A percentile compares a stretch with the other conserved stretches of the same genome.
Evolutionary conservation across 1,139 yeast species (phyloP).

Genomic region (Candida anutae): DNA sequence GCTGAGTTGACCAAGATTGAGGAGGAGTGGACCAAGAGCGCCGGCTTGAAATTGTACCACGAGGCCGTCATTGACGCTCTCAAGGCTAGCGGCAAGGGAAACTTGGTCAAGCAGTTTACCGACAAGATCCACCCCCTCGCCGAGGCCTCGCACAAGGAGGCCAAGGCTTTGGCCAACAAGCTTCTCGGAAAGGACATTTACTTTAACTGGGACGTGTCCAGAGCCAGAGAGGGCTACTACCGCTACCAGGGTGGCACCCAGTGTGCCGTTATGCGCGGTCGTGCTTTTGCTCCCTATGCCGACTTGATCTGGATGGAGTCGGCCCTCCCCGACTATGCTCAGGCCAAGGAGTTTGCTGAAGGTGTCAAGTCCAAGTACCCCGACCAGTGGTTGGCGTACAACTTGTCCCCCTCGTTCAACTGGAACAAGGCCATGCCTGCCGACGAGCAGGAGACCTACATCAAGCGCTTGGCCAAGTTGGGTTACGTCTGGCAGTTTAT

Average conservation of each 20-base stretch:
- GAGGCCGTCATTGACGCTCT: conserved; percentile 89
- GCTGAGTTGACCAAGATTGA: conserved; percentile 66
- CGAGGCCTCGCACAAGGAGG: conserved; percentile 71
- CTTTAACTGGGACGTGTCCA: conserved; percentile 94
- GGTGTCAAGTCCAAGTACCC: conserved; percentile 82
- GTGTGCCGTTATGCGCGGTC: conserved; percentile 96
- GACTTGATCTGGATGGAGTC: conserved; percentile 99
- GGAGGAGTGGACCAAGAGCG: conserved; percentile 74
- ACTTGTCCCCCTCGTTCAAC: conserved; percentile 94
- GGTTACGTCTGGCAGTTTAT: conserved; percentile 98
- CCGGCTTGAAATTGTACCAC: conserved; percentile 82
- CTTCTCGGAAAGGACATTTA: conserved; percentile 76
- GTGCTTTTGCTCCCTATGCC: conserved; percentile 91
- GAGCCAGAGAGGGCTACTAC: conserved; percentile 97
- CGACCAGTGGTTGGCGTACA: conserved; percentile 91
- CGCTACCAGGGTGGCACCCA: conserved; percentile 95
- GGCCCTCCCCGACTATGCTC: conserved; percentile 86
- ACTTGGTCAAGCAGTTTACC: conserved; percentile 58
- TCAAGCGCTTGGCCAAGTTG: conserved; percentile 75
- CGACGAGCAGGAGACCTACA: conserved; percentile 84
- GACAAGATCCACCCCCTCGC: conserved; percentile 68
- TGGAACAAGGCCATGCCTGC: conserved; percentile 93
- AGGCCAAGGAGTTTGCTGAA: conserved; percentile 90
- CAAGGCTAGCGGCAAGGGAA: conserved; percentile 57
- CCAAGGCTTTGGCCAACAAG: conserved; percentile 68